Evolutionary conservation across 164 flowering plant species (phyloP), one percentile per base, ranked within the genome.

Genomic region (Akebia trifoliata): DNA sequence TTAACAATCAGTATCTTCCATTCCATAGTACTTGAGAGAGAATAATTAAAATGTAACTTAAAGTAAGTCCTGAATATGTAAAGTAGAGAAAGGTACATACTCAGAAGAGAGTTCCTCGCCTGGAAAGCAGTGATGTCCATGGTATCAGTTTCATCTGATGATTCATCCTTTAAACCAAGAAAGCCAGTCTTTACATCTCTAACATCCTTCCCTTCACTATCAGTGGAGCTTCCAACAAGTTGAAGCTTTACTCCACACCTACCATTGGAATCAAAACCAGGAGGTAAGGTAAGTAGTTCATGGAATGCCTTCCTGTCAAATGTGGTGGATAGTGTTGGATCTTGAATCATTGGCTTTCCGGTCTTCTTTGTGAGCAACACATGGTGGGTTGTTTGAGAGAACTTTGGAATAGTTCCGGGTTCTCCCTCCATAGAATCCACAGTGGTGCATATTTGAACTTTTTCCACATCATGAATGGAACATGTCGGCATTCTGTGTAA

Each of bases 111-210:
- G 46, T 57, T 70, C 28, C 74, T 62, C 48, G 61, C 72, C 60
- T 57, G 63, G 50, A 60, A 61, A 38, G 20, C 29, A 61, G 70
- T 75, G 57, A 76, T 38, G 46, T 71, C 79, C 83, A 83, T 67
- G 25, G 72, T 65, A 60, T 74, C 78, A 43, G 89, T 83, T 36
- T 87, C 89, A 48, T 82, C 77, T 26, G 91, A 83, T 50, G 85
- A 75, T 68, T 81, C 83, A 64, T 74, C 72, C 59, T 55, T 57
- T 36, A 60, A 20, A 43, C 28, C 39, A 21, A 49, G 49, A 38
- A 63, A 52, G 22, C 69, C 51, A 49, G 64, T 37, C 25, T 54
- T 56, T 8, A 34, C 34, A 57, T 75, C 64, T 43, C 54, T 45
- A 40, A n/a, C 20, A 57, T 70, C 71, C 60, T 64, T 72, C 30